Base-by-base conservation (phyloP, 2,329 filamentous ascomycete species). In the Penicillium sp. region DNA sequence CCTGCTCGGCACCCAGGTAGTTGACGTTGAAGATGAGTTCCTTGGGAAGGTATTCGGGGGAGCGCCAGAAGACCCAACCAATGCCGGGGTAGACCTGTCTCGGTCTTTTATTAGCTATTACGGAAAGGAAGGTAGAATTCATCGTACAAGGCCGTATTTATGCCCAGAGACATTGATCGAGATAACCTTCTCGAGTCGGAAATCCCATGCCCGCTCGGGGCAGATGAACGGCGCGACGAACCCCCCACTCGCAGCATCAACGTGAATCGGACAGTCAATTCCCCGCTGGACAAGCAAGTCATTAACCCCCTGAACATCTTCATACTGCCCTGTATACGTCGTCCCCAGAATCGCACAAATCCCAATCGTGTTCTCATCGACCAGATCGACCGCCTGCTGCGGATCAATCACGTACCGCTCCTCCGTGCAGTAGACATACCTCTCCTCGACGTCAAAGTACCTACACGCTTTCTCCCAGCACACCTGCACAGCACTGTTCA, bases 341-440 rank as follows among this genome's bases (percentile, higher is more conserved):
- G 84, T 88, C 3, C 90, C 89, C 5, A 92, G 70, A 57, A 91
- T 91, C 0, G 90, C 87, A 69, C 90, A 91, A 0, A 92, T 79
- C n/a, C 90, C 90, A 67, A 92, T 91, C 0, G 90, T 92, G 67
- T 91, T 91, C 75, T 91, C 89, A 64, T 92, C 89, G 38, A 91
- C 83, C 65, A 89, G 89, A 68, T 91, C 73, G 69, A 84, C 86
- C 1, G 91, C 86, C 29, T 88, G 75, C 4, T 86, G 81, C 0
- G 89, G 86, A 66, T 91, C 88, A 7, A 91, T 56, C 82, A 87
- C 11, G 90, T 89, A 19, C 85, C 87, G 53, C 88, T 76, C 61
- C 89, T 89, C 51, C 85, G 82, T 26, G 87, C 70, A 71, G 15
- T 70, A 71, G 11, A 73, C 68, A 13, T 71, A 67, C 50, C 69